Evolutionary conservation across 352 stramenopile species (phyloP).

Genomic region (Lagenidium giganteum): DNA sequence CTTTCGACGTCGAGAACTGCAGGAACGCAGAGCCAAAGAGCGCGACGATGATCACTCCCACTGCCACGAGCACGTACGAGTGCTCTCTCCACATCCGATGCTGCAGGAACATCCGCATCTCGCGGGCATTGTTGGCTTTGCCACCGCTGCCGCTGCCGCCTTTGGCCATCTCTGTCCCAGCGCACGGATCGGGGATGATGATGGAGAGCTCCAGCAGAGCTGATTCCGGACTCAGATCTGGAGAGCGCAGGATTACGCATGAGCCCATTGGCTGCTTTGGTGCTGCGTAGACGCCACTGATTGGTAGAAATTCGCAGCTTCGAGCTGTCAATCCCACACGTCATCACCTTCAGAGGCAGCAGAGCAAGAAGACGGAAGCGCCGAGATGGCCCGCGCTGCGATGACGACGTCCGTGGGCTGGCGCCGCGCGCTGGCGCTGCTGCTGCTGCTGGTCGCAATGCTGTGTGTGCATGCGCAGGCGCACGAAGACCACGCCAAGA

Average conservation of each 20-base stretch:
- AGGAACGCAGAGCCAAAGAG: slow-evolving; percentile 61
- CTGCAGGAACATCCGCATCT: slow-evolving; percentile 79
- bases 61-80: slow-evolving; percentile 46
- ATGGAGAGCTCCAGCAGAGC: not conserved
- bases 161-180: no score
- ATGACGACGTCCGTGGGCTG: no score
- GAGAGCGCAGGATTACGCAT: slow-evolving; percentile 15
- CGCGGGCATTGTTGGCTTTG: slow-evolving; percentile 47
- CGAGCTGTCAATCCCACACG: no score
- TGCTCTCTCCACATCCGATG: slow-evolving; percentile 83
- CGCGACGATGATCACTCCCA: slow-evolving; percentile 44
- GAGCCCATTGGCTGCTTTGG: no score
- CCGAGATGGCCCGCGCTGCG: no score
- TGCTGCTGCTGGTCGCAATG: not conserved
- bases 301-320: no score
- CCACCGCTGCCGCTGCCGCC: slow-evolving; percentile 18
- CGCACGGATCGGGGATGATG: no score
- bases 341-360: no score
- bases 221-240: slow-evolving; percentile 5
- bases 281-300: no score
- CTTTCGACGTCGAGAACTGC: slow-evolving; percentile 56
- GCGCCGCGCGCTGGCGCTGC: no score
- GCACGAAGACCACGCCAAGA: slow-evolving; percentile 8
- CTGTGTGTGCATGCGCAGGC: slow-evolving; percentile 14
- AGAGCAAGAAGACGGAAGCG: no score